Evolutionary conservation across 805 yeast genomes (phyloP), one percentile per base, ranked within the genome.

Genomic region (Myxozyma udenii): DNA sequence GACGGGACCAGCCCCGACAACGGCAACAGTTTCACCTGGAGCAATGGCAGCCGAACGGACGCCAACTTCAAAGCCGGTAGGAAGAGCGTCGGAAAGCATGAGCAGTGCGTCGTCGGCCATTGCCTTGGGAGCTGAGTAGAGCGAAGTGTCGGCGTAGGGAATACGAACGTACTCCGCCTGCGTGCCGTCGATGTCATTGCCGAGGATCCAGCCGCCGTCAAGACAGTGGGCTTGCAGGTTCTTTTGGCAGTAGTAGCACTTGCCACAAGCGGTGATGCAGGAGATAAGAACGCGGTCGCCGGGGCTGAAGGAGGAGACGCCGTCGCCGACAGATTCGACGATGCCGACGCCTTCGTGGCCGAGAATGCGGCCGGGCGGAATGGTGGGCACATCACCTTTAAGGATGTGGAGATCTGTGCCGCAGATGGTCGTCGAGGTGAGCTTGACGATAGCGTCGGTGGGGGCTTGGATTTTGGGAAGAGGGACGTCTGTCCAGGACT

Each of bases 81-180:
- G 54, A 12, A 57, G 46, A 25, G 54, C 58, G 33, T 57, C 61
- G 30, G 61, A 57, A 21, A 53, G 48, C 53, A 46, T 46, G 14
- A 57, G 49, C 40, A 51, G 35, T 24, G 49, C 30, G 30, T 44
- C 53, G 37, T 57, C 61, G 28, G 52, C 46, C 4, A 57, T 36
- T 22, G 44, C 22, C 14, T 39, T 25, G 3, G 81, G 81, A 45
- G 74, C 72, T 32, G 68, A 72, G 47, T 71, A 71, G 58, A 80
- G 67, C 1, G 80, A 77, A 9, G 75, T 67, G 41, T 73, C 77
- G 3, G 84, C 84, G 53, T 66, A 73, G 5, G 85, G 84, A 19
- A 80, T 74, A 23, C 80, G 65, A n/a, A 79, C 79, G 58, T 73
- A 80, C 62, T 80, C 83, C 1, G 84, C 84, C 60, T 80, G 84